Percentiles rank a stretch among this genome's conserved stretches.
These are phyloP conservation scores for Linum tenue DNA, from an alignment of 345 rosid genomes.

Conservation along the genomic window DNA sequence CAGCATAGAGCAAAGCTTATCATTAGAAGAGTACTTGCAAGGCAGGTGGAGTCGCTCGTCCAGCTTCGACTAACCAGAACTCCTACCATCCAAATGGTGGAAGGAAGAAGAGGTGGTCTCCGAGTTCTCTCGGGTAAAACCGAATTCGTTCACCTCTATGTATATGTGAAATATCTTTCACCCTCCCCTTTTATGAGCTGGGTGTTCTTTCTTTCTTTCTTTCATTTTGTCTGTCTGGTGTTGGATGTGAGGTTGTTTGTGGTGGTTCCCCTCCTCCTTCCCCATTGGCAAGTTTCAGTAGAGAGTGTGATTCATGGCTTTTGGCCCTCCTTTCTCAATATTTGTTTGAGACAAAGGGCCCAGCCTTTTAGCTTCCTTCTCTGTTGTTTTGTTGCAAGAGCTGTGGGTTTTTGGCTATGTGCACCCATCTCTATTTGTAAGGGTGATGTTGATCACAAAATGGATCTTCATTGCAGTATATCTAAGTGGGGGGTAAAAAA, in stretches of 20 bases:
- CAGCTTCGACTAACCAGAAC: slow-evolving; percentile 56
- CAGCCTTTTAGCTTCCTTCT: neutral
- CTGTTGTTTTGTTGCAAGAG: neutral
- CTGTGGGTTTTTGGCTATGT: neutral
- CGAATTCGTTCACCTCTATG: neutral
- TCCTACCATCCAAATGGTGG: slow-evolving; percentile 3
- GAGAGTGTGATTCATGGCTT: too few species aligned
- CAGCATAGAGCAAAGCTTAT: slow-evolving; percentile 40
- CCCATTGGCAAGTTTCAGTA: slow-evolving; percentile 10
- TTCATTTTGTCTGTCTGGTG: slow-evolving; percentile 24
- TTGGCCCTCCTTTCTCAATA: too few species aligned
- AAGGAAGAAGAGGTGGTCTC: neutral
- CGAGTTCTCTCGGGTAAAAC: neutral
- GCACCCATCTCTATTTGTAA: neutral
- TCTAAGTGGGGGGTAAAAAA: neutral
- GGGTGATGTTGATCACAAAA: neutral
- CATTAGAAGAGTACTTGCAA: slow-evolving; percentile 28
- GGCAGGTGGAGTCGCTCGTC: slow-evolving; percentile 92
- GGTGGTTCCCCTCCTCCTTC: slow-evolving; percentile 65
- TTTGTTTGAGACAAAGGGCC: neutral
- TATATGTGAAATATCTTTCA: slow-evolving; percentile 1
- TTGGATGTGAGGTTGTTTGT: slow-evolving; percentile 71
- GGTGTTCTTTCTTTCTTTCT: neutral
- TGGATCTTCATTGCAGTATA: neutral
- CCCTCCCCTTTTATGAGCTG: neutral